A percentile compares a stretch with the other conserved stretches of the same genome.
These are phyloP conservation scores for Cicer bijugum DNA, from an alignment of 306 rosid species.

Conservation along the genomic window DNA sequence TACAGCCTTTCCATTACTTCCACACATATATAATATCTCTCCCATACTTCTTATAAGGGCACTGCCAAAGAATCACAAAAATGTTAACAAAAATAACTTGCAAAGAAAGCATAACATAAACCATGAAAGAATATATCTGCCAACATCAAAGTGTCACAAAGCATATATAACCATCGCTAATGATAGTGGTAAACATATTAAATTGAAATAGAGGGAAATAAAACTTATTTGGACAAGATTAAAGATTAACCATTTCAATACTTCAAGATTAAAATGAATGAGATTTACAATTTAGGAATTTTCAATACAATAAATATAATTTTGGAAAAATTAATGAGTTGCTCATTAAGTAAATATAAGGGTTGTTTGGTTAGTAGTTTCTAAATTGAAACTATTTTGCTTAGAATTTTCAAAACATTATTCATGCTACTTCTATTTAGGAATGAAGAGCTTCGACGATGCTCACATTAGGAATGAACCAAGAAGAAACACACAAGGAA, in stretches of 20 bases:
- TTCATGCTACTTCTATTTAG: neutral
- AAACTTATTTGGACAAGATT: neutral
- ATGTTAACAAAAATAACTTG: slow-evolving; percentile 30
- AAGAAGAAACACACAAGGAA: neutral
- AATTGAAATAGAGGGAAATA: slow-evolving; percentile 5
- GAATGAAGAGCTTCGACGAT: neutral
- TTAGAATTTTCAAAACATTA: neutral
- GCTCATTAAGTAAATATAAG: neutral
- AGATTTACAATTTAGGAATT: slow-evolving; percentile 15
- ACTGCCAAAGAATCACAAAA: slow-evolving; percentile 54
- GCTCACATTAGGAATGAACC: neutral
- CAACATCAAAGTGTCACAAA: slow-evolving; percentile 16
- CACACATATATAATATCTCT: slow-evolving; percentile 86
- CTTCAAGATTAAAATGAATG: neutral
- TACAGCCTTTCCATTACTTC: slow-evolving; percentile 69
- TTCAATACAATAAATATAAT: neutral
- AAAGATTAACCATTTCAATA: slow-evolving; percentile 14
- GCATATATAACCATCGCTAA: slow-evolving; percentile 14
- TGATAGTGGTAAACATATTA: neutral
- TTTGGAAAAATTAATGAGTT: neutral
- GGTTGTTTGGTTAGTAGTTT: slow-evolving; percentile 22
- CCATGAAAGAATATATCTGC: slow-evolving; percentile 36
- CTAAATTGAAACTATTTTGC: neutral
- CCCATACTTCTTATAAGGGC: slow-evolving; percentile 87
- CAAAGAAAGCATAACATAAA: slow-evolving; percentile 39